A percentile compares a stretch with the other conserved stretches of the same genome.
Evolutionary conservation across 2,329 filamentous ascomycete species (phyloP).

Genomic region (Arthrobotrys sphaeroides): DNA sequence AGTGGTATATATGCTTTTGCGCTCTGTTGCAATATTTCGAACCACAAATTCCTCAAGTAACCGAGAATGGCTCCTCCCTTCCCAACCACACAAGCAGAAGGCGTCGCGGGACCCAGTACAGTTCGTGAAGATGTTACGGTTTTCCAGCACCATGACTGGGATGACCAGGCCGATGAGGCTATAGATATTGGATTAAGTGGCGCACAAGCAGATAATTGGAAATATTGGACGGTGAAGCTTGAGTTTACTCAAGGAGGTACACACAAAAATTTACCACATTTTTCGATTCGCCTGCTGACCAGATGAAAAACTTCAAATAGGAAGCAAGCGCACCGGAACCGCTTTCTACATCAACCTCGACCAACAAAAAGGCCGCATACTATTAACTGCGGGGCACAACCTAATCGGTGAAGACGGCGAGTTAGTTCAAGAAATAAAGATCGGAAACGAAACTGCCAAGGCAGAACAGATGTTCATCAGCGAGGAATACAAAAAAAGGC

Average conservation of each 20-base stretch:
- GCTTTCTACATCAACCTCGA: conserved; percentile 2
- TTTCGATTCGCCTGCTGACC: too few relatives aligned
- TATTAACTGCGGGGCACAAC: neutral
- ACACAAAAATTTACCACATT: too few relatives aligned
- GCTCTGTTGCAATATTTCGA: too few relatives aligned
- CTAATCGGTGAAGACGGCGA: neutral
- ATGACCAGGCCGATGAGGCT: neutral
- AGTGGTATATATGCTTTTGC: too few relatives aligned
- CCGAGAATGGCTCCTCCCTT: too few relatives aligned
- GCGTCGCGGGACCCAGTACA: neutral
- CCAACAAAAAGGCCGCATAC: neutral
- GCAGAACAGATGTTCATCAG: neutral
- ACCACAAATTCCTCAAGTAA: too few relatives aligned
- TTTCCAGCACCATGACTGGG: neutral
- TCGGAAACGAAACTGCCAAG: neutral
- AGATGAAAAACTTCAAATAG: neutral
- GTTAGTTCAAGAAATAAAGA: neutral
- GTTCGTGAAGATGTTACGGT: neutral
- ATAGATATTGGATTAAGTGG: neutral
- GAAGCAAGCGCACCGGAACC: neutral
- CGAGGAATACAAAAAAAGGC: neutral
- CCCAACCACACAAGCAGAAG: too few relatives aligned
- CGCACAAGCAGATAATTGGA: neutral
- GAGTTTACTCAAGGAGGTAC: neutral
- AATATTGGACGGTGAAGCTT: neutral